Percentiles rank a stretch among this genome's conserved stretches.
These are phyloP conservation scores for Phoma sp. DNA, from an alignment of 2,329 filamentous ascomycete species.

Conservation along the genomic window DNA sequence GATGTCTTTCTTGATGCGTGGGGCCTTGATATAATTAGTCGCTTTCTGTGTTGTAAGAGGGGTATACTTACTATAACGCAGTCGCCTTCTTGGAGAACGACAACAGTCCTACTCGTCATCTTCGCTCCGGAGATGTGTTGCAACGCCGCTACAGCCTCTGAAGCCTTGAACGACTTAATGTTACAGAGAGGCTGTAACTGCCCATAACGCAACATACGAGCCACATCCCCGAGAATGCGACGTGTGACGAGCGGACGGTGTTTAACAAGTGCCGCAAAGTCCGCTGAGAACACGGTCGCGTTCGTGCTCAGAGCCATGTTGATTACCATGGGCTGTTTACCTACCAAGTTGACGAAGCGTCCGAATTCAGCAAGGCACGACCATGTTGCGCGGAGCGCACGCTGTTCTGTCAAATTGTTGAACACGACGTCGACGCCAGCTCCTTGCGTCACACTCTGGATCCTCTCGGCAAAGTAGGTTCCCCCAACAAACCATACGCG, in stretches of 20 bases:
- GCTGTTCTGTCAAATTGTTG: conserved; percentile 33
- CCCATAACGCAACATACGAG: conserved; percentile 25
- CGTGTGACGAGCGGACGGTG: conserved; percentile 25
- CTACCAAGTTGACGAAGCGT: conserved; percentile 20
- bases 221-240: conserved; percentile 25
- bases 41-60: background rate
- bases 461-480: conserved; percentile 30
- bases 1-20: conserved; percentile 14
- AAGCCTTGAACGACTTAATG: conserved; percentile 20
- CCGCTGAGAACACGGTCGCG: conserved; percentile 20
- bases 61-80: conserved; percentile 25
- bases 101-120: conserved; percentile 22
- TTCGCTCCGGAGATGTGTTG: conserved; percentile 20
- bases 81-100: conserved; percentile 28
- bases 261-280: conserved; percentile 20
- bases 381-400: conserved; percentile 49
- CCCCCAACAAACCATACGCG: conserved; percentile 41
- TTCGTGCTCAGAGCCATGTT: conserved; percentile 19
- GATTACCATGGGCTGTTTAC: background rate
- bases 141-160: conserved; percentile 23
- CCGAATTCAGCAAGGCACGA: conserved; percentile 52
- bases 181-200: conserved; percentile 20
- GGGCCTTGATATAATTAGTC: conserved; percentile 13
- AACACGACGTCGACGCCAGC: conserved; percentile 48
- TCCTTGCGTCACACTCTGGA: conserved; percentile 35